Evolutionary conservation across 331 rosid species (phyloP), one percentile per base, ranked within the genome.

Genomic region (Phaseolus coccineus): DNA sequence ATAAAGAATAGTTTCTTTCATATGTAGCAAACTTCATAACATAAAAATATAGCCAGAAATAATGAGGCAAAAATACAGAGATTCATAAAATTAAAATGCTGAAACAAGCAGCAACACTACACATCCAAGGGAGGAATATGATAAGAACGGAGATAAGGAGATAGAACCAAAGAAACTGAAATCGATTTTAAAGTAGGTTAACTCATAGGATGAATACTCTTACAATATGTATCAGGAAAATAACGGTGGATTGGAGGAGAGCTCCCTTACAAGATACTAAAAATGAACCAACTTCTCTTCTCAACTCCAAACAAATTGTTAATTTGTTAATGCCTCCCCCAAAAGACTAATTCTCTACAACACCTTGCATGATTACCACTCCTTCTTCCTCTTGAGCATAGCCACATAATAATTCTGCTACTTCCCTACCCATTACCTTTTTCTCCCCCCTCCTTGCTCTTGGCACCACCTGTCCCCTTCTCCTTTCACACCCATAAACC

Each of bases 51-150:
- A 69, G 44, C 61, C 59, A 24, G 62, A 58, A 50, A 63, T 8
- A 35, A 46, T 9, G 14, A 58, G 30, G 62, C 5, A 30, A 5
- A 12, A 15, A 6, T 56, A 48, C 6, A 64, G 24, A 28, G 40
- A 39, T 16, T 6, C 11, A 28, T 48, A 40, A 22, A 71, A 65
- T 8, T 28, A 57, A 68, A 55, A 80, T 73, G 8, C 11, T n/a
- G 52, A 74, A 66, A 31, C 52, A 56, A 51, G 65, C 68, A 70
- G 67, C 57, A 50, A 31, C 5, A 58, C 8, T 58, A 28, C 5
- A 27, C 30, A 15, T 13, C 37, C n/a, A 30, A 8, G 10, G 53
- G 53, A 57, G 40, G 11, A 47, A 11, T 51, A 1, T 19, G 10
- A 52, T 52, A 52, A n/a, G 27, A 52, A 52, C 25, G 0, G 58